Percentiles rank a stretch among this genome's conserved stretches.
Evolutionary conservation across 129 eudicot genomes (phyloP).

Genomic region (Escallonia rubra): DNA sequence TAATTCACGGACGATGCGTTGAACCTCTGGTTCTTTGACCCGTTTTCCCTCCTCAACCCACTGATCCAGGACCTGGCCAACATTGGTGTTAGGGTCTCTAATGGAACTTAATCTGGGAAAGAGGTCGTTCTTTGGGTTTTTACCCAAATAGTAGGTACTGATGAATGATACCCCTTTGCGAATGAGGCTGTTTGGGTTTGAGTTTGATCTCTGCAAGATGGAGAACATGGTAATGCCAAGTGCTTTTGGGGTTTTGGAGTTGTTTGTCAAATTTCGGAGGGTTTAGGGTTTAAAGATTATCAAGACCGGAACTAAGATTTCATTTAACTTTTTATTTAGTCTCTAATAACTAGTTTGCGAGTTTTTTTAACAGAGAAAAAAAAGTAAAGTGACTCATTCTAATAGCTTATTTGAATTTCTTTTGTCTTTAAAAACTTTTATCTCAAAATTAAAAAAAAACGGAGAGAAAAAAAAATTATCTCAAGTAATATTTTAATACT

Average conservation of each 20-base stretch:
- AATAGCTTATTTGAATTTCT: no score
- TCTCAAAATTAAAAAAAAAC: no score
- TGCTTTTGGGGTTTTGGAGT: neutral
- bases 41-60: conserved; percentile 26
- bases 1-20: conserved; percentile 27
- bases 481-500: no score
- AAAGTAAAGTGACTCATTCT: no score
- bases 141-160: neutral
- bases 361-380: no score
- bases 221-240: neutral
- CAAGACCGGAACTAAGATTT: no score
- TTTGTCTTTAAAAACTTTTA: no score
- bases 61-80: conserved; percentile 24
- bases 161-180: neutral
- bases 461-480: no score
- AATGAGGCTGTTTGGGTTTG: neutral
- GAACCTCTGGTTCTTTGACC: conserved; percentile 13
- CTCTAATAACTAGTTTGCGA: no score
- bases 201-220: neutral
- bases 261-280: neutral
- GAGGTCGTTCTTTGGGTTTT: conserved; percentile 8
- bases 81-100: conserved; percentile 1
- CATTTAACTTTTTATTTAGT: no score
- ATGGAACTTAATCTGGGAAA: conserved; percentile 25
- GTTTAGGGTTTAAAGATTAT: neutral